phyloP scores from a whole-genome alignment of 2,329 filamentous ascomycete species.

The Penicillium sp. region DNA sequence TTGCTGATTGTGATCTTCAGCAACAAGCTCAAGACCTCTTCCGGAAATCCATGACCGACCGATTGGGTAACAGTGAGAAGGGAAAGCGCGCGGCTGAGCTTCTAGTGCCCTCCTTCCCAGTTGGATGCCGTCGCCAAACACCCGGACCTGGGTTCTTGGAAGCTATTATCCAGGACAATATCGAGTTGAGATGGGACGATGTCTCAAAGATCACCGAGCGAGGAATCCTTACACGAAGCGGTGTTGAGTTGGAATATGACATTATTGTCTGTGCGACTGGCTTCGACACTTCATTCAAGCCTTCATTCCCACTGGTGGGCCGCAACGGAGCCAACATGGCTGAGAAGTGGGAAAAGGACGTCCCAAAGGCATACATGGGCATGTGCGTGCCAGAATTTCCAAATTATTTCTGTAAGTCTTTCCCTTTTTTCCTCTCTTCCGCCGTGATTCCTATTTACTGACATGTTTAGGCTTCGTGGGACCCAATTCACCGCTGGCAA shows the following conservation, averaged over 20 bases:
- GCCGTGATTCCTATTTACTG: neutral
- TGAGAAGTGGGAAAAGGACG: constrained; percentile 21
- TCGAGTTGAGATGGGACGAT: constrained; percentile 17
- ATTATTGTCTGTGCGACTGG: constrained; percentile 44
- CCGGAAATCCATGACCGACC: constrained; percentile 2
- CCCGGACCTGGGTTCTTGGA: constrained; percentile 33
- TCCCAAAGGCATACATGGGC: constrained; percentile 27
- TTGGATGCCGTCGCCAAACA: constrained; percentile 32
- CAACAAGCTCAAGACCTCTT: neutral
- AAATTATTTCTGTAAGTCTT: constrained; percentile 25
- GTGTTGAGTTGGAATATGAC: constrained; percentile 26
- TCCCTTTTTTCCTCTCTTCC: neutral
- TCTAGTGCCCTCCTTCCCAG: constrained; percentile 21
- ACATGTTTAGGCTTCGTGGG: neutral
- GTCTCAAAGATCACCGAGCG: constrained; percentile 25
- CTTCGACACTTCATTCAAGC: constrained; percentile 42
- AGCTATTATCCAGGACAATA: constrained; percentile 27
- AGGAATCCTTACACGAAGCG: constrained; percentile 24
- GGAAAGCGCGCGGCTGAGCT: constrained; percentile 16
- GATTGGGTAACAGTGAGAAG: neutral
- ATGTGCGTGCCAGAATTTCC: constrained; percentile 22
- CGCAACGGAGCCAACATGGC: constrained; percentile 21
- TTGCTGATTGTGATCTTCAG: neutral
- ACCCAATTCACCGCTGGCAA: neutral
- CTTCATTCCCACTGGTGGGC: constrained; percentile 38